These are phyloP conservation scores for Miscanthus lutarioriparius DNA, from an alignment of 176 grass and related monocot species.

Conservation along the genomic window DNA sequence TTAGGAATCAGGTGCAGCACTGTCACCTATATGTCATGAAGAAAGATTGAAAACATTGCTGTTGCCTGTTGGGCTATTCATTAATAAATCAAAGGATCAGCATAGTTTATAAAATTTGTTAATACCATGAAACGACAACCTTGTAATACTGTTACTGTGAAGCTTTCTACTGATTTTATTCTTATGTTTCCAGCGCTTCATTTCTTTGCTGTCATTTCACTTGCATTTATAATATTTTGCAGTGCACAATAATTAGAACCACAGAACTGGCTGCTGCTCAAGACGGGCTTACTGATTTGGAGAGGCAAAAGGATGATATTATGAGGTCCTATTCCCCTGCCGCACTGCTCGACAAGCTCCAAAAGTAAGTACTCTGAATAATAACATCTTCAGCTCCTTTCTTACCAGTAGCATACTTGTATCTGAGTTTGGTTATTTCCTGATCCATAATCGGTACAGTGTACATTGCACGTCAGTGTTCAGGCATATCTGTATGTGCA, in stretches of 20 bases:
- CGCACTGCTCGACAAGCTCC: conserved; percentile 78
- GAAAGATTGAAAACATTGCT: neutral
- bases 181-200: neutral
- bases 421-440: no score
- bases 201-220: neutral
- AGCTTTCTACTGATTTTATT: neutral
- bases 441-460: no score
- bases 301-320: conserved; percentile 81
- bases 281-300: conserved; percentile 75
- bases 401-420: no score
- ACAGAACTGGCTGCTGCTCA: conserved; percentile 88
- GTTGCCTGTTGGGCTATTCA: neutral
- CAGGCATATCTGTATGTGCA: neutral
- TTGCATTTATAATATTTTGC: conserved; percentile 30
- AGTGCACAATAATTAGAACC: conserved; percentile 96
- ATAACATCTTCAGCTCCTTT: neutral
- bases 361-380: conserved; percentile 52
- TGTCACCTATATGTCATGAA: neutral
- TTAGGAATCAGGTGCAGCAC: conserved; percentile 76
- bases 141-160: neutral
- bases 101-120: neutral
- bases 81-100: neutral
- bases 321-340: conserved; percentile 66
- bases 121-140: neutral
- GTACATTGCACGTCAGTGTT: no score